A percentile compares a stretch with the other conserved stretches of the same genome.
phyloP scores from a whole-genome alignment of 768 basidiomycete genomes.

The Lanmaoa rubissima region DNA sequence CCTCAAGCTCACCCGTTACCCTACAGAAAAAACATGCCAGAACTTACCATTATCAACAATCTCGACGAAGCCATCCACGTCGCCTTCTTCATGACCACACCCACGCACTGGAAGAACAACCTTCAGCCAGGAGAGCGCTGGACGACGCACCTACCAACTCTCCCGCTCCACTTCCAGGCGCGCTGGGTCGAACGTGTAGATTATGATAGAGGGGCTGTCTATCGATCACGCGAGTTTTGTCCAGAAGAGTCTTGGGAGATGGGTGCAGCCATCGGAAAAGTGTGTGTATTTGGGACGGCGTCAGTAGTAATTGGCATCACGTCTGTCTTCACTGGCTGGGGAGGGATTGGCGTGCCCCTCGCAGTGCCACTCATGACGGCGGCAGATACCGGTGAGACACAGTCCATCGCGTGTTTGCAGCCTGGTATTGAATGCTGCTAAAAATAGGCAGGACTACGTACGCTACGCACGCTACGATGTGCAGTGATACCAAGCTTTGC shows the following conservation, averaged over 20 bases:
- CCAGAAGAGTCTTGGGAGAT: slow-evolving; percentile 19
- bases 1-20: background rate
- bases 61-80: slow-evolving; percentile 21
- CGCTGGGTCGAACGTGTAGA: slow-evolving; percentile 16
- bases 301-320: slow-evolving; percentile 14
- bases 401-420: background rate
- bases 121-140: slow-evolving; percentile 19
- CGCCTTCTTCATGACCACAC: slow-evolving; percentile 15
- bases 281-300: slow-evolving; percentile 21
- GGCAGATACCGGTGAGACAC: slow-evolving; percentile 10
- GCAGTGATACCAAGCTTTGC: slow-evolving; percentile 7
- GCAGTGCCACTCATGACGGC: slow-evolving; percentile 10
- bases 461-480: slow-evolving; percentile 4
- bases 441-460: slow-evolving; percentile 11
- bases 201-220: slow-evolving; percentile 1
- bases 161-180: slow-evolving; percentile 10
- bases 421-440: background rate
- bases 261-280: slow-evolving; percentile 13
- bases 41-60: slow-evolving; percentile 14
- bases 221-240: slow-evolving; percentile 13
- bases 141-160: slow-evolving; percentile 12
- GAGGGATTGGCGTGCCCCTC: background rate
- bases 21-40: slow-evolving; percentile 7
- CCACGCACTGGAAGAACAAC: slow-evolving; percentile 15
- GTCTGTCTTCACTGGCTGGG: slow-evolving; percentile 3